phyloP scores from a whole-genome alignment of 2,329 filamentous ascomycete species.

The Trichophyton benhamiae region DNA sequence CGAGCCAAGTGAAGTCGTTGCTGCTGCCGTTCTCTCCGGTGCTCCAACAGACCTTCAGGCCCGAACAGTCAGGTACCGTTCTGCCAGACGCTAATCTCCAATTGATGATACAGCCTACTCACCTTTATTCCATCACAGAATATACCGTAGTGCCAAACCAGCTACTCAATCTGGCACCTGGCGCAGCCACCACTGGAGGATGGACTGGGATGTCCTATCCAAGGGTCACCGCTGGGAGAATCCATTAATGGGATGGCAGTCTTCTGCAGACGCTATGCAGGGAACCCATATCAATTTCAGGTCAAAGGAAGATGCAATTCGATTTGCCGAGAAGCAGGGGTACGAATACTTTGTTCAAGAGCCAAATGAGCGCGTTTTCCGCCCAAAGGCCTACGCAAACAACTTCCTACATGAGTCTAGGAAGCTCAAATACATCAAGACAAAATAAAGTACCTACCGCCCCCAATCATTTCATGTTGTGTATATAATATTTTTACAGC shows the following conservation, averaged over 20 bases:
- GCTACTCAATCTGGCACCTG: slow-evolving; percentile 90
- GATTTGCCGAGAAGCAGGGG: slow-evolving; percentile 94
- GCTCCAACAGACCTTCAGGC: slow-evolving; percentile 90
- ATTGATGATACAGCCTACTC: slow-evolving; percentile 5
- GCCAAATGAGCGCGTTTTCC: slow-evolving; percentile 73
- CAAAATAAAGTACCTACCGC: slow-evolving; percentile 49
- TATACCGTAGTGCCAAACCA: slow-evolving; percentile 84
- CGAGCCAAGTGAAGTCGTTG: slow-evolving; percentile 60
- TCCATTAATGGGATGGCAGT: slow-evolving; percentile 96
- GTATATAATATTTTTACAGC: slow-evolving; percentile 9
- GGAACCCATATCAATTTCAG: slow-evolving; percentile 84
- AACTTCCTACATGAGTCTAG: slow-evolving; percentile 79
- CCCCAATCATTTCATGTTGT: slow-evolving; percentile 11
- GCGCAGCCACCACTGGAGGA: slow-evolving; percentile 76
- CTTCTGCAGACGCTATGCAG: slow-evolving; percentile 88
- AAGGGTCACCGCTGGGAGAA: slow-evolving; percentile 99
- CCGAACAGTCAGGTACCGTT: slow-evolving; percentile 74
- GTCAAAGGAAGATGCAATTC: slow-evolving; percentile 84
- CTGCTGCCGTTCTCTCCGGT: slow-evolving; percentile 79
- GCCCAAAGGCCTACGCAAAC: slow-evolving; percentile 90
- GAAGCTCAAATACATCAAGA: slow-evolving; percentile 77
- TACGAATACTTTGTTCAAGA: slow-evolving; percentile 99
- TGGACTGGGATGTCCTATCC: slow-evolving; percentile 92
- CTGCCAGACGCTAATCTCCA: background rate
- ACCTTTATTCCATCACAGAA: slow-evolving; percentile 44